Conservation (phyloP, 345 rosid genomes). For the Dipteronia dyeriana region DNA sequence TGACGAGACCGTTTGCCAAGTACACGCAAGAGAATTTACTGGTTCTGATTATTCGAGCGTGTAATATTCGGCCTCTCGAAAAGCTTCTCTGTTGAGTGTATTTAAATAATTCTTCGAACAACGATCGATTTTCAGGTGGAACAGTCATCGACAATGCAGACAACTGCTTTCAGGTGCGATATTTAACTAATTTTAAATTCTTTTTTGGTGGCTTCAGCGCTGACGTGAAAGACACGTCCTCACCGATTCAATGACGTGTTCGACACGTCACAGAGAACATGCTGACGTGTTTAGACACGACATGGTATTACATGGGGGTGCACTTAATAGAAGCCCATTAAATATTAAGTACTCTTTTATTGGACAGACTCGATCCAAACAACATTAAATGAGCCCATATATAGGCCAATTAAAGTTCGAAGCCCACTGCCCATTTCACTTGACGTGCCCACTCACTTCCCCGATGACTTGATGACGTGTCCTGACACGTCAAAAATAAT, state of each 20-base stretch:
- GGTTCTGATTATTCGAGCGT: conserved; percentile 52
- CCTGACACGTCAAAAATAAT: no score
- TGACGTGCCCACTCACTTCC: no score
- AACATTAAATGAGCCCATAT: background rate
- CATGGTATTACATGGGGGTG: no score
- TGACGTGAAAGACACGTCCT: no score
- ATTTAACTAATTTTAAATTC: background rate
- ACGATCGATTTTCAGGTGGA: conserved; percentile 34
- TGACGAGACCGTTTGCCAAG: conserved; percentile 67
- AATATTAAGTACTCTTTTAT: no score
- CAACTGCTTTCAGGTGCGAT: background rate
- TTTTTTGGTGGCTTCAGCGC: no score
- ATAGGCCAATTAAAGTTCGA: background rate
- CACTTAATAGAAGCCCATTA: no score
- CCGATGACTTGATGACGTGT: no score
- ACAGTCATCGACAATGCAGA: conserved; percentile 32
- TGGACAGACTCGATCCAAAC: background rate
- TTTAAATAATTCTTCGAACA: conserved; percentile 44
- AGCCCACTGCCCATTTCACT: background rate
- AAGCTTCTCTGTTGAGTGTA: conserved; percentile 52
- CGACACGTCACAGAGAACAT: no score
- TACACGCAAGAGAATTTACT: conserved; percentile 40
- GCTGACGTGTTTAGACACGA: no score
- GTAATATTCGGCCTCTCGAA: conserved; percentile 55
- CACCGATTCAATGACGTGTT: no score